Evolutionary conservation across 192 early-diverging fungal species (phyloP).

Genomic region (Coemansia sp.): DNA sequence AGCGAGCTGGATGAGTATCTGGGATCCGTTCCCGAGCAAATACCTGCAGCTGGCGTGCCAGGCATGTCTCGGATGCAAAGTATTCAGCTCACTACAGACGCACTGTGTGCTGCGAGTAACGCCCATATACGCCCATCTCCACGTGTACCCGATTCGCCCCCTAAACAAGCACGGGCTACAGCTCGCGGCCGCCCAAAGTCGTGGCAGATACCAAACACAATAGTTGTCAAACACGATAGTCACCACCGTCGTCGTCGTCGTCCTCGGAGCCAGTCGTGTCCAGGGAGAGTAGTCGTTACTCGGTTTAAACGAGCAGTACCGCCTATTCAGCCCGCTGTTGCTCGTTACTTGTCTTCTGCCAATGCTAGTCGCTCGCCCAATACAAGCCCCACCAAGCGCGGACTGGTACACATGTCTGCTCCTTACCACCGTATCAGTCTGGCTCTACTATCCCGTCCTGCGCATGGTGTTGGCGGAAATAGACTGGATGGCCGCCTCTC

Average conservation of each 20-base stretch:
- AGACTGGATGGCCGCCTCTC: slow-evolving; percentile 9
- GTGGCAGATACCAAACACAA: not conserved
- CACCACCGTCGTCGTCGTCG: not conserved
- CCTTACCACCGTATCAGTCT: slow-evolving; percentile 39
- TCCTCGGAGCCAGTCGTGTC: slow-evolving; percentile 28
- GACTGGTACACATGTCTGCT: slow-evolving; percentile 5
- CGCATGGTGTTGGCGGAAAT: not conserved
- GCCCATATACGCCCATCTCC: not conserved
- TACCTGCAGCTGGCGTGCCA: not conserved
- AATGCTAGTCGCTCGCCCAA: slow-evolving; percentile 14
- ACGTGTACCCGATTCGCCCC: not conserved
- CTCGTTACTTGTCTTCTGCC: slow-evolving; percentile 30
- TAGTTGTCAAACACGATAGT: not conserved
- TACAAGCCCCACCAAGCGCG: not conserved
- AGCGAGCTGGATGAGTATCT: not conserved
- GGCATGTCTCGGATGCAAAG: not conserved
- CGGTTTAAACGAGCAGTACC: slow-evolving; percentile 9
- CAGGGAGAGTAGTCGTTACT: slow-evolving; percentile 12
- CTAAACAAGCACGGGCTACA: not conserved
- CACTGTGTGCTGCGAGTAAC: not conserved
- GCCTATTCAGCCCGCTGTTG: slow-evolving; percentile 30
- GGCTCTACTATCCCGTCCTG: slow-evolving; percentile 23
- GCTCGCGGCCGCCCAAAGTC: slow-evolving; percentile 2
- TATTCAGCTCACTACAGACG: not conserved
- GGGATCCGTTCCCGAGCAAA: slow-evolving; percentile 5